phyloP scores from a whole-genome alignment of 164 flowering plant genomes.

The Kingdonia uniflora region DNA sequence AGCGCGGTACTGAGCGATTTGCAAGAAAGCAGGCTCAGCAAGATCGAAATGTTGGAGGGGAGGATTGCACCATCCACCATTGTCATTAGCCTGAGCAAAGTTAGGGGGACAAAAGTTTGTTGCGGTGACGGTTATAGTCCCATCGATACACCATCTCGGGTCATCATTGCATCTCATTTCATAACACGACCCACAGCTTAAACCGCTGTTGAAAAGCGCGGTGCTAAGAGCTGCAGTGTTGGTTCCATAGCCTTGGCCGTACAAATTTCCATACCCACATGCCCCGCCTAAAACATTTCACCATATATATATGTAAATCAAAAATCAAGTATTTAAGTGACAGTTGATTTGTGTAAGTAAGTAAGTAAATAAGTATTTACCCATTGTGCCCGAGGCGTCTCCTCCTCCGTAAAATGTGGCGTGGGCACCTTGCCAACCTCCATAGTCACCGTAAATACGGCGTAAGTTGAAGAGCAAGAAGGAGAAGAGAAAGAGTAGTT shows the following conservation, averaged over 20 bases:
- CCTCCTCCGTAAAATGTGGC: slow-evolving; percentile 42
- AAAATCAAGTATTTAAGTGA: no score
- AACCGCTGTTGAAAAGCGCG: slow-evolving; percentile 31
- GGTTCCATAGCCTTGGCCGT: slow-evolving; percentile 38
- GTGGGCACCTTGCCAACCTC: slow-evolving; percentile 25
- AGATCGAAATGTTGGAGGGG: slow-evolving; percentile 40
- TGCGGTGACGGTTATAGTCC: slow-evolving; percentile 26
- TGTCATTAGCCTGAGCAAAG: slow-evolving; percentile 21
- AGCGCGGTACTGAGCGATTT: slow-evolving; percentile 32
- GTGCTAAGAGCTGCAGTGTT: slow-evolving; percentile 45
- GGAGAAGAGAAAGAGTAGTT: slow-evolving; percentile 4
- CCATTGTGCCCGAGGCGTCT: slow-evolving; percentile 40
- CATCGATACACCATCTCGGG: slow-evolving; percentile 31
- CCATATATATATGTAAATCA: no score
- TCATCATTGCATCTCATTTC: slow-evolving; percentile 29
- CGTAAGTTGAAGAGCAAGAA: slow-evolving; percentile 1
- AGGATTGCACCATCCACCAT: slow-evolving; percentile 50
- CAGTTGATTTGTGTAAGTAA: no score
- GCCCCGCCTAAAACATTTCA: slow-evolving; percentile 26
- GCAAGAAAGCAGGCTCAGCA: slow-evolving; percentile 38
- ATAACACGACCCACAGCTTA: slow-evolving; percentile 35
- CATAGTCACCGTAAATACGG: slow-evolving; percentile 9
- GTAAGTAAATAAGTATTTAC: slow-evolving; percentile 10
- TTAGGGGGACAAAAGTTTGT: slow-evolving; percentile 45
- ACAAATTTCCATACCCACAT: slow-evolving; percentile 37